phyloP scores from a whole-genome alignment of 441 rosid species.

The Populus hybrid region DNA sequence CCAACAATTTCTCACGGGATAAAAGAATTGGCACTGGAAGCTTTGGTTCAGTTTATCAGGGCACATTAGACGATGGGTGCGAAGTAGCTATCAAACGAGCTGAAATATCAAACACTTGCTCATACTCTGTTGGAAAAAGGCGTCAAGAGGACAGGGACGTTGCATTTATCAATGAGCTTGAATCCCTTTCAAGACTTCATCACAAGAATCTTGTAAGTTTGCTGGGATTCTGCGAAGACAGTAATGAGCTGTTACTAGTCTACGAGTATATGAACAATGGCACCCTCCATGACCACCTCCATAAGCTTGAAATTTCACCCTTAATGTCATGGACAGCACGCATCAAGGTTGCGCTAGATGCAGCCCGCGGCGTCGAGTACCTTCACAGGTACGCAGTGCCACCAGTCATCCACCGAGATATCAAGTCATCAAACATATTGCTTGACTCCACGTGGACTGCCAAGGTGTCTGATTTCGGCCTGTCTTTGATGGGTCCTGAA shows the following conservation, averaged over 20 bases:
- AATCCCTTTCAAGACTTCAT: slow-evolving; percentile 64
- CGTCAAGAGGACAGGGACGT: slow-evolving; percentile 56
- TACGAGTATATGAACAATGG: slow-evolving; percentile 70
- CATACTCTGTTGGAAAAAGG: slow-evolving; percentile 23
- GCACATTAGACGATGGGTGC: slow-evolving; percentile 48
- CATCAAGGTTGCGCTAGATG: slow-evolving; percentile 59
- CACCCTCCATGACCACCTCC: slow-evolving; percentile 70
- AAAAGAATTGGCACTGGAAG: slow-evolving; percentile 65
- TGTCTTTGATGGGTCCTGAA: slow-evolving; percentile 57
- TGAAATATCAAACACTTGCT: slow-evolving; percentile 29
- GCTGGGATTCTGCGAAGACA: slow-evolving; percentile 64
- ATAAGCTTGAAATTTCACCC: slow-evolving; percentile 40
- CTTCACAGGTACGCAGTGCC: slow-evolving; percentile 68
- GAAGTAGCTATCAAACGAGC: slow-evolving; percentile 80
- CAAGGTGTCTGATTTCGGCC: slow-evolving; percentile 78
- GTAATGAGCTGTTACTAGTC: slow-evolving; percentile 49
- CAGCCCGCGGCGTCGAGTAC: slow-evolving; percentile 73
- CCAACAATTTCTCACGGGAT: slow-evolving; percentile 51
- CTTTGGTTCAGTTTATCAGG: slow-evolving; percentile 69
- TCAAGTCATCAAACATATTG: slow-evolving; percentile 74
- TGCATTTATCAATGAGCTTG: slow-evolving; percentile 70
- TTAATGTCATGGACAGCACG: slow-evolving; percentile 58
- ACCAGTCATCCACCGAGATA: slow-evolving; percentile 73
- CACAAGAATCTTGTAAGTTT: slow-evolving; percentile 78
- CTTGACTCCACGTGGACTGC: slow-evolving; percentile 53